These are phyloP conservation scores for Trichophyton mentagrophytes DNA, from an alignment of 2,329 filamentous ascomycete species.

Conservation along the genomic window DNA sequence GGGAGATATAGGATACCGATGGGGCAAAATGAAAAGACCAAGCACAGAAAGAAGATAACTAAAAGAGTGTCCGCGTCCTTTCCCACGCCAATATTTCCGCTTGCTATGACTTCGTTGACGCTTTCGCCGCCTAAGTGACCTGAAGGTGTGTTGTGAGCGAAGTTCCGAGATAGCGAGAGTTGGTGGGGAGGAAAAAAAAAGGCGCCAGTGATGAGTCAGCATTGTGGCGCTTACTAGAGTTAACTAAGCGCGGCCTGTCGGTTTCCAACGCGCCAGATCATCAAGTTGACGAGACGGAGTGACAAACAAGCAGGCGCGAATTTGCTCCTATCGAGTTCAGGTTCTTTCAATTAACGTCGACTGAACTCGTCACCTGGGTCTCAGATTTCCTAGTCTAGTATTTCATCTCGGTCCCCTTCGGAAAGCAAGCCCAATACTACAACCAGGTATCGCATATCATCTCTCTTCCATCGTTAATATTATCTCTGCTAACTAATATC, in stretches of 20 bases:
- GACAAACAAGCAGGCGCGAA: too few relatives aligned
- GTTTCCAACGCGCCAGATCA: neutral
- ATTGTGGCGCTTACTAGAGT: neutral
- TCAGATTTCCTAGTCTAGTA: too few relatives aligned
- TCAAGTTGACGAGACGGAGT: neutral
- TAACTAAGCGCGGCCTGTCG: neutral
- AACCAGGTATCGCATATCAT: too few relatives aligned
- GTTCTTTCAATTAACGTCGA: neutral
- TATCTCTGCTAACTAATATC: too few relatives aligned
- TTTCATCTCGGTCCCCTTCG: too few relatives aligned
- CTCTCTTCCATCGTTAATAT: too few relatives aligned
- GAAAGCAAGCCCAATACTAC: too few relatives aligned
- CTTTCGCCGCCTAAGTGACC: neutral
- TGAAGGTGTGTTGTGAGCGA: conserved; percentile 2
- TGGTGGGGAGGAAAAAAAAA: neutral
- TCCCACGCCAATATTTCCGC: neutral
- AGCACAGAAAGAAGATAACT: neutral
- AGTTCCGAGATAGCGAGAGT: conserved; percentile 2
- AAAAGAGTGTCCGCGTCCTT: neutral
- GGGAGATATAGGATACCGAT: neutral
- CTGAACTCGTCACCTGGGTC: neutral
- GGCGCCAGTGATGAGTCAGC: neutral
- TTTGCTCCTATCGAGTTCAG: neutral
- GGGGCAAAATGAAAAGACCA: neutral
- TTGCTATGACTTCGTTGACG: neutral